Evolutionary conservation across 2,329 filamentous ascomycete species (phyloP), one percentile per base, ranked within the genome.

Genomic region (Sclerotinia glacialis): DNA sequence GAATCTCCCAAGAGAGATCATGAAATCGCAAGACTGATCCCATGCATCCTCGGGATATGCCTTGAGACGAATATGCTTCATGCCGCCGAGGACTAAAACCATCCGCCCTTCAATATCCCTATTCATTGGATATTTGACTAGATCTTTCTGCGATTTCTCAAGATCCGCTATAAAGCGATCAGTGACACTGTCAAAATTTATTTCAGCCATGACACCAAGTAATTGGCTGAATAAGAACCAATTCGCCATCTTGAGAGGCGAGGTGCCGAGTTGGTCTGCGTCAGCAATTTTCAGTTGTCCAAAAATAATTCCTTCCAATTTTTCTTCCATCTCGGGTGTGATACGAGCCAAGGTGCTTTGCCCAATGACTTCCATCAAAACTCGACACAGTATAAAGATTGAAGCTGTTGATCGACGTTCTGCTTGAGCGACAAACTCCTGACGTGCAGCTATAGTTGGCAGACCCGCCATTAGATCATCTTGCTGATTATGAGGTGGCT

Each of bases 221-320:
- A 99, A 82, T 74, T 97, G 91, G 26, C 92, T 89, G 76, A 97
- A 97, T 3, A 99, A 87, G 67, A 92, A 91, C 94, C 94, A 99
- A 74, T 99, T 99, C 18, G 95, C 91, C 78, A 95, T 87, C 71
- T 93, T 92, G 31, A 98, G 81, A 0, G 91, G 88, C 0, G 93
- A 97, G 11, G 89, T 82, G 69, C 87, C 82, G 4, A 94, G 81
- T 74, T 93, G 88, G 9, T 97, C 92, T 0, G 91, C 88, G 68
- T 98, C 93, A 9, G 93, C 90, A 55, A 89, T 90, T 75, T 93
- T 96, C 12, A 99, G 83, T 77, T 98, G 95, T n/a, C 89, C 89
- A 77, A 98, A 99, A 65, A 99, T 97, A 68, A 99, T 96, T 70
- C 89, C 92, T 76, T 98, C 94, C 5, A 99, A 83, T 72, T 96